Percentiles rank a stretch among this genome's conserved stretches.
Conservation (phyloP, 148 eudicot genomes). For the Bassia scoparia region DNA sequence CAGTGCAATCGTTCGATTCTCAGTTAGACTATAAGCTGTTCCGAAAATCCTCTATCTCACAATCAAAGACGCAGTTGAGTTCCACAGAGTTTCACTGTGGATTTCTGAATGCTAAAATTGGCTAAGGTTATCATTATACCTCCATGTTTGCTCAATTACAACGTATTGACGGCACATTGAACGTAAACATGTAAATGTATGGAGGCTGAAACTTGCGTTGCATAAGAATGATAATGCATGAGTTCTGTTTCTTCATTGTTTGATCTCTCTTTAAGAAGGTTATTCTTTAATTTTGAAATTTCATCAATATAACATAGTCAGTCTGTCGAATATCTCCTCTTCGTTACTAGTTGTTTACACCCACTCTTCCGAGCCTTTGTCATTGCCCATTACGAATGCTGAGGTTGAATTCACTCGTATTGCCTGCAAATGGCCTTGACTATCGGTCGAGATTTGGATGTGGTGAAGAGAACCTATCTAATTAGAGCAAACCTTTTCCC, state of each 20-base stretch:
- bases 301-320: conserved; percentile 39
- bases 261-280: neutral
- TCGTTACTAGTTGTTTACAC: conserved; percentile 42
- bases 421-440: conserved; percentile 43
- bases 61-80: too few relatives aligned
- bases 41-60: too few relatives aligned
- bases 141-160: neutral
- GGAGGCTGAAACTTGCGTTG: neutral
- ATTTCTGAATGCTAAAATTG: neutral
- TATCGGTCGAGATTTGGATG: conserved; percentile 29
- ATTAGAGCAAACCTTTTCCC: conserved; percentile 57
- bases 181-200: neutral
- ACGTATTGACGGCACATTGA: neutral
- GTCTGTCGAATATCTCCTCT: conserved; percentile 46
- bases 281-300: too few relatives aligned
- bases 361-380: conserved; percentile 51
- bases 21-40: too few relatives aligned
- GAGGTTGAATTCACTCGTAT: conserved; percentile 28
- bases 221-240: neutral
- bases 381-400: conserved; percentile 47
- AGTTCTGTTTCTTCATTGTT: neutral
- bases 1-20: too few relatives aligned
- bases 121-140: too few relatives aligned
- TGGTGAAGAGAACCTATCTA: conserved; percentile 53
- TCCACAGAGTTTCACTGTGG: neutral